These are phyloP conservation scores for Antitrichia curtipendula DNA, from an alignment of 225 moss, liverwort and hornwort species.

Conservation along the genomic window DNA sequence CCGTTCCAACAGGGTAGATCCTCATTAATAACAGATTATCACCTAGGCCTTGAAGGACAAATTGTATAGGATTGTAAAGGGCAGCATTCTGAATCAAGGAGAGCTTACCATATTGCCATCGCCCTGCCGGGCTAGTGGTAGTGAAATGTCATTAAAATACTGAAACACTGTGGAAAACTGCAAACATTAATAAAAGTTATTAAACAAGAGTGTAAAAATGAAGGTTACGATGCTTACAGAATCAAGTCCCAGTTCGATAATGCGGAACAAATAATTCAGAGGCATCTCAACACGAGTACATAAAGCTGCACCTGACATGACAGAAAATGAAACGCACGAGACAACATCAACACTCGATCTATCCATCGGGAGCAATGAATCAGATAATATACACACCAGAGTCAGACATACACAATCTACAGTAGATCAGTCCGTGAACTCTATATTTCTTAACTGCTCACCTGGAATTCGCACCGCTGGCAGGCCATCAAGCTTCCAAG, in stretches of 20 bases:
- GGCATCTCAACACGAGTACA: conserved; percentile 6
- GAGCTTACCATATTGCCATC: conserved; percentile 70
- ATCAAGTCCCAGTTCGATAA: conserved; percentile 7
- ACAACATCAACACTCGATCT: background rate
- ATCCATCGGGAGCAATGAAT: background rate
- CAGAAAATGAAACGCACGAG: background rate
- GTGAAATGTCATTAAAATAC: conserved; percentile 77
- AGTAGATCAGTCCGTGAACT: background rate
- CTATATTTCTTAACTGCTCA: background rate
- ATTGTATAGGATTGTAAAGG: background rate
- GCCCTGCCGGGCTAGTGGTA: conserved; percentile 50
- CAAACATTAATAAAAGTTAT: conserved; percentile 3
- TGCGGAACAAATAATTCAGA: background rate
- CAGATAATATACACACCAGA: background rate
- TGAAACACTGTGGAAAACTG: conserved; percentile 91
- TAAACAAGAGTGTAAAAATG: background rate
- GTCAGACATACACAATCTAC: background rate
- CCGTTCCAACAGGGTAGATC: background rate
- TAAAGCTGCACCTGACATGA: conserved; percentile 10
- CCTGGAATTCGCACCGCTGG: conserved; percentile 81
- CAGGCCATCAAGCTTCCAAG: conserved; percentile 82
- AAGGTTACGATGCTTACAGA: background rate
- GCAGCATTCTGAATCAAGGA: background rate
- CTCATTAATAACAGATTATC: background rate
- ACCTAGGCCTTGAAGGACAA: background rate